Percentiles rank a stretch among this genome's conserved stretches.
Conservation (phyloP, 2,329 filamentous ascomycete genomes). For the Alternaria solani region DNA sequence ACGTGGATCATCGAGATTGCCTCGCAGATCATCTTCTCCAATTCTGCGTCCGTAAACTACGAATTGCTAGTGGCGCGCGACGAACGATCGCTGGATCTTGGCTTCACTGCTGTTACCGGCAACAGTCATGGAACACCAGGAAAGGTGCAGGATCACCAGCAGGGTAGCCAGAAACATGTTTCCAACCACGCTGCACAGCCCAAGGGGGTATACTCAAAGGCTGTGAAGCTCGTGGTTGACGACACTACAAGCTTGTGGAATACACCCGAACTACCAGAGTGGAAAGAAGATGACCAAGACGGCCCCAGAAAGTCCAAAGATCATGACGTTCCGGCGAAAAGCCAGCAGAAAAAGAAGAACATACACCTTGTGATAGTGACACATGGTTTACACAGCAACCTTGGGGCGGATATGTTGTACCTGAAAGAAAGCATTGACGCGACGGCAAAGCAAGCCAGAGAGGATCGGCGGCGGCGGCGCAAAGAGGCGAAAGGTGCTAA, state of each 20-base stretch:
- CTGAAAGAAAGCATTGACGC: slow-evolving; percentile 97
- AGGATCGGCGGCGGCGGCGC: slow-evolving; percentile 69
- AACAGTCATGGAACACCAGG: slow-evolving; percentile 63
- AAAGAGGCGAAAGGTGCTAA: slow-evolving; percentile 40
- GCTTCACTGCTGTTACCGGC: slow-evolving; percentile 64
- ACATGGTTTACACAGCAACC: slow-evolving; percentile 93
- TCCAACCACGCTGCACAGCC: slow-evolving; percentile 66
- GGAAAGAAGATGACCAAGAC: slow-evolving; percentile 53
- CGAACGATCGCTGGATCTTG: slow-evolving; percentile 78
- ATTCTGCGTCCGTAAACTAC: slow-evolving; percentile 84
- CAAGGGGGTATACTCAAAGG: slow-evolving; percentile 84
- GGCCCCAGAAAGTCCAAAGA: slow-evolving; percentile 36
- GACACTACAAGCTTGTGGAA: slow-evolving; percentile 94
- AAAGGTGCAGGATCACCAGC: slow-evolving; percentile 78
- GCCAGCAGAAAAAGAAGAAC: slow-evolving; percentile 70
- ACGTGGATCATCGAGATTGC: slow-evolving; percentile 92
- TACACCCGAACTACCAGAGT: slow-evolving; percentile 80
- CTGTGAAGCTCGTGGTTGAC: slow-evolving; percentile 79
- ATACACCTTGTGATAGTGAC: slow-evolving; percentile 92
- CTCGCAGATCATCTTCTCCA: slow-evolving; percentile 94
- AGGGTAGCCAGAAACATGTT: slow-evolving; percentile 63
- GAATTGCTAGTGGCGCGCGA: slow-evolving; percentile 88
- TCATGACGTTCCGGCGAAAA: slow-evolving; percentile 24
- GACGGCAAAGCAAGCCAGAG: slow-evolving; percentile 75
- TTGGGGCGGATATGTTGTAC: slow-evolving; percentile 95